A percentile compares a stretch with the other conserved stretches of the same genome.
Evolutionary conservation across 2,329 filamentous ascomycete species (phyloP).

Genomic region (Rhexocercosporidium sp.): DNA sequence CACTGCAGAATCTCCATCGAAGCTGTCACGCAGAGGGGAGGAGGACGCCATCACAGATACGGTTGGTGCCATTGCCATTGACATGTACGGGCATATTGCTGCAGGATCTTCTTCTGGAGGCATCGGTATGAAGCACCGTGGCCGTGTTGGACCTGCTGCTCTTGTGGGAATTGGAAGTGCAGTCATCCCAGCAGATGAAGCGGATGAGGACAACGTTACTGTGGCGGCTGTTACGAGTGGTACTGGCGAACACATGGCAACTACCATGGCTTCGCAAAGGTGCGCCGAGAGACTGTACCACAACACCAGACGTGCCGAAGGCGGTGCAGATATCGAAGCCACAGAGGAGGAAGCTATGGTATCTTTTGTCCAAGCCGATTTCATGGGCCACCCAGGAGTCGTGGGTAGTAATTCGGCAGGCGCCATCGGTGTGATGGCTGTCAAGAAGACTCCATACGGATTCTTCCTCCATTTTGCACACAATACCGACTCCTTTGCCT

Average conservation of each 20-base stretch:
- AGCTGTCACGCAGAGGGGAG: slow-evolving; percentile 18
- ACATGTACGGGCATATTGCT: slow-evolving; percentile 84
- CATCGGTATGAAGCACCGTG: slow-evolving; percentile 97
- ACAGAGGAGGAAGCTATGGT: slow-evolving; percentile 80
- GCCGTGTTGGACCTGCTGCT: slow-evolving; percentile 89
- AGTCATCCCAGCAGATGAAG: slow-evolving; percentile 77
- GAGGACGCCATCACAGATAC: slow-evolving; percentile 83
- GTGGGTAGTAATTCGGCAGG: slow-evolving; percentile 78
- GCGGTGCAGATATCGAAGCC: slow-evolving; percentile 67
- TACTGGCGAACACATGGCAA: slow-evolving; percentile 97
- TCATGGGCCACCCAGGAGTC: slow-evolving; percentile 91
- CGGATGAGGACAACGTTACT: slow-evolving; percentile 70
- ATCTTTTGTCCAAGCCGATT: slow-evolving; percentile 84
- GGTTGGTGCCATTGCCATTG: slow-evolving; percentile 93
- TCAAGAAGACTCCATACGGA: slow-evolving; percentile 81
- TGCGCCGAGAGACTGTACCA: slow-evolving; percentile 87
- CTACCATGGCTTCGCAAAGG: slow-evolving; percentile 85
- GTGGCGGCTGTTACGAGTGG: slow-evolving; percentile 91
- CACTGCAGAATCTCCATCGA: slow-evolving; percentile 28
- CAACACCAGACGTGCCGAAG: slow-evolving; percentile 62
- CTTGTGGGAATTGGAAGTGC: slow-evolving; percentile 90
- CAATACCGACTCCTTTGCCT: slow-evolving; percentile 87
- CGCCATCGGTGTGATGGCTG: slow-evolving; percentile 87
- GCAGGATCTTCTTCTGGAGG: slow-evolving; percentile 96
- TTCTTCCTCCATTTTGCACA: slow-evolving; percentile 92